Base-by-base conservation (phyloP, 768 basidiomycete species). In the Suillus alpinus region DNA sequence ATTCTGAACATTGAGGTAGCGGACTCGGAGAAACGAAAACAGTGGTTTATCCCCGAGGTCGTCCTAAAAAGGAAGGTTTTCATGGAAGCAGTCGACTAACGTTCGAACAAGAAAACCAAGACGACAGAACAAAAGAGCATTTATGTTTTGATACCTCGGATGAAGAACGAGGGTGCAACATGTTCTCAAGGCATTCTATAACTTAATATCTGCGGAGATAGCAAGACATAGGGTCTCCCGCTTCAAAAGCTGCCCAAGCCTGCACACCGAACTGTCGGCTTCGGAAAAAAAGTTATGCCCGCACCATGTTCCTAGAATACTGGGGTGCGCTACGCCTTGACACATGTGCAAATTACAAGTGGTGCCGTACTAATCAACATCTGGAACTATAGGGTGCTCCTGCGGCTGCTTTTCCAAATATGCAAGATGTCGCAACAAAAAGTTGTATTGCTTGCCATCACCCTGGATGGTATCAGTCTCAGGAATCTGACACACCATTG, bases 401-500 rank as follows among this genome's bases (percentile, higher is more conserved):
- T 16, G 41, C 40, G 60, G 61, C 43, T 66, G 65, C 50, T 61
- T 71, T 7, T 71, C 72, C 23, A 69, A 29, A 50, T 68, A 65
- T 5, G 51, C 70, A 1, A 66, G 43, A 6, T 62, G 59, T 9
- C 52, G 58, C 53, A 59, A 36, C 20, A 68, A 29, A n/a, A 65
- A 64, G 6, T 0, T 59, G 51, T 69, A 67, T 1, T 66, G 58
- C 2, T 61, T 65, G 2, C 71, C 74, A 16, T 75, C 65, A 12
- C 71, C 75, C 73, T 74, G 39, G n/a, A n/a, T 31, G 34, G 8
- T 2, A 51, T 26, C 4, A 3, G 18, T 5, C 23, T 64, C 44
- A 61, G 66, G n/a, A 23, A 55, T 41, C 8, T 26, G 34, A 6
- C 23, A n/a, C 36, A 14, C 6, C 34, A 12, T 7, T 23, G 44